Conservation (phyloP, 2,329 filamentous ascomycete genomes). For the Cercospora nicotianae region DNA sequence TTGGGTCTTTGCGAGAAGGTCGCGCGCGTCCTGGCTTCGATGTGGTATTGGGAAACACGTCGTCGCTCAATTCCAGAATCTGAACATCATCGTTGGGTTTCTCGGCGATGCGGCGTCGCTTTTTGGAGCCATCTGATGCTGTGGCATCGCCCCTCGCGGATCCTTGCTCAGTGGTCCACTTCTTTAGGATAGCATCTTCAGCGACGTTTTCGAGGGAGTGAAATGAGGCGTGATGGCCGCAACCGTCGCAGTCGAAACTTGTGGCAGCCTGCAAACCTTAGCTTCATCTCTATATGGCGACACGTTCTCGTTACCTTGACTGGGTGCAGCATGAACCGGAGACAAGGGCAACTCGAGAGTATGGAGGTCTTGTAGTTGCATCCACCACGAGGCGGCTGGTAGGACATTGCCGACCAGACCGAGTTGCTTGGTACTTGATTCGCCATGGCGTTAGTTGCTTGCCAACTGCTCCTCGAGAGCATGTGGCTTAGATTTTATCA, state of each 20-base stretch:
- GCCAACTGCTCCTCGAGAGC: background rate
- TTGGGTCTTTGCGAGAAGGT: background rate
- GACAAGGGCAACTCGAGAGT: slow-evolving; percentile 52
- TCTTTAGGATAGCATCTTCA: slow-evolving; percentile 50
- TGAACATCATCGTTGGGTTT: slow-evolving; percentile 20
- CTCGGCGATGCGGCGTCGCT: slow-evolving; percentile 30
- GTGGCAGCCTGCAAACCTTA: slow-evolving; percentile 43
- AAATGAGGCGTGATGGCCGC: slow-evolving; percentile 56
- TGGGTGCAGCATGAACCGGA: slow-evolving; percentile 59
- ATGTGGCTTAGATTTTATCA: background rate
- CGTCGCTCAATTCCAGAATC: slow-evolving; percentile 24
- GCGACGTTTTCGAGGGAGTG: slow-evolving; percentile 54
- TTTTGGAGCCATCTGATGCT: slow-evolving; percentile 28
- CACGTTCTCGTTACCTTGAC: slow-evolving; percentile 13
- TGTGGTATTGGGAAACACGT: slow-evolving; percentile 1
- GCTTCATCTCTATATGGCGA: background rate
- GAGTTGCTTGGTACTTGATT: slow-evolving; percentile 40
- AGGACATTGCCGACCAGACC: slow-evolving; percentile 55
- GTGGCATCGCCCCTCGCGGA: slow-evolving; percentile 13
- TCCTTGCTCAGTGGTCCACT: slow-evolving; percentile 46
- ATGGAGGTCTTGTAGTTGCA: slow-evolving; percentile 53
- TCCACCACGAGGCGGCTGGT: slow-evolving; percentile 51
- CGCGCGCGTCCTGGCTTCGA: background rate
- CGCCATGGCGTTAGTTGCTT: slow-evolving; percentile 26
- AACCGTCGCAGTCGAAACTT: slow-evolving; percentile 58